Base-by-base conservation (phyloP, 352 stramenopile genomes). In the Aphanomyces stellatus region DNA sequence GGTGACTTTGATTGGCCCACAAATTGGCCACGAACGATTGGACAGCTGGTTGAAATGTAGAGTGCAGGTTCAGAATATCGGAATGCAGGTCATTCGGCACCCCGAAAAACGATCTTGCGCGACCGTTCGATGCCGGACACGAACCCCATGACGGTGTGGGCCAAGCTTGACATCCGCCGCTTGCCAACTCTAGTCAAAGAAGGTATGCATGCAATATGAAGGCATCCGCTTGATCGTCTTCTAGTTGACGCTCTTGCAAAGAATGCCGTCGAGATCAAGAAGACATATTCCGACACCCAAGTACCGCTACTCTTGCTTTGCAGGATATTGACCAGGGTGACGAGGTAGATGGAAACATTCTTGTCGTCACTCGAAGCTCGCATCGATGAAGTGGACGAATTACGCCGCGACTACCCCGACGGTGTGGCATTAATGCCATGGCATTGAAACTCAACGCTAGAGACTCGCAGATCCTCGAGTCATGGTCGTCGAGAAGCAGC, bases 181-280 rank as follows among this genome's bases (percentile, higher is more conserved):
- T 17, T 67, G n/a, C 40, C 60, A 19, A 57, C 60, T 19, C 49
- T 67, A 7, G 49, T 67, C 3, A 67, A 67, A 67, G 60, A 67
- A 67, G 60, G 60, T 64, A 35, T 19, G 7, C 27, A 22, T 55
- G 4, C 46, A 67, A 41, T 41, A 27, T 37, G 22, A 37, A 55
- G 19, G 8, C 30, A 31, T 49, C 28, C 17, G 17, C 30, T 57
- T 33, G 19, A n/a, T n/a, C n/a, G n/a, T n/a, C n/a, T 22, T 51
- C 10, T 37, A 67, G 60, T 67, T 11, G 60, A 67, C 57, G 25
- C 43, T 1, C 43, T 67, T 22, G 60, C 34, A 25, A 67, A 67
- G 33, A 6, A 22, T n/a, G 60, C 46, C 22, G 13, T n/a, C 4
- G 43, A 43, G 27, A 35, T 19, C 22, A 67, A 64, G 28, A 31